Base-by-base conservation (phyloP, 306 rosid species). In the Styphnolobium japonicum region DNA sequence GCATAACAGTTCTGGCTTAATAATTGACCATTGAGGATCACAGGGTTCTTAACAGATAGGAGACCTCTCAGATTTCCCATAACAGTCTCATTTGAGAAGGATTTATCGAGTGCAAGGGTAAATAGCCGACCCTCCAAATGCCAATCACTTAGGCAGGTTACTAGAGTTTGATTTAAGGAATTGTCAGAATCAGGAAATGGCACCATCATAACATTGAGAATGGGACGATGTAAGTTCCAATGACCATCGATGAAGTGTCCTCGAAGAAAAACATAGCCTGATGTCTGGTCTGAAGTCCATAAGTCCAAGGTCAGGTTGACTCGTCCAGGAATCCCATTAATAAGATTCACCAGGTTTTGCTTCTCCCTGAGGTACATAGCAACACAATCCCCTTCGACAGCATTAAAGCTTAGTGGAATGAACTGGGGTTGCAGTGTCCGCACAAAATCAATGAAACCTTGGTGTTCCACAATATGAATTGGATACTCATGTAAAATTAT, bases 401-500 rank as follows among this genome's bases (percentile, higher is more conserved):
- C 79, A 21, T 81, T 73, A 40, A 84, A 79, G 81, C 92, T 88
- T 71, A 82, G 83, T 64, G 85, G 84, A 60, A 27, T 90, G 84
- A 88, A 95, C 82, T 85, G 88, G 0, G 99, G 98, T 79, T 92
- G 98, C 66, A 95, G 92, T 69, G 85, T 68, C 76, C 74, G 89
- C 0, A 72, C 87, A 66, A 93, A 92, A 81, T 85, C 85, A 62
- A 84, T 63, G 81, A 95, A 92, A 62, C 97, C 98, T 18, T 80
- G 83, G 70, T 95, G 97, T 81, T 95, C 98, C n/a, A 93, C 98
- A 64, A 95, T 85, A 82, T 95, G 88, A 90, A 92, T 98, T 37
- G 98, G 97, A 84, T 95, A 93, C 45, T 89, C 98, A 25, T 91
- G 97, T 85, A 89, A 78, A 70, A 95, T 85, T 58, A 95, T 88